phyloP scores from a whole-genome alignment of 148 eudicot species.

The Cornus controversa region DNA sequence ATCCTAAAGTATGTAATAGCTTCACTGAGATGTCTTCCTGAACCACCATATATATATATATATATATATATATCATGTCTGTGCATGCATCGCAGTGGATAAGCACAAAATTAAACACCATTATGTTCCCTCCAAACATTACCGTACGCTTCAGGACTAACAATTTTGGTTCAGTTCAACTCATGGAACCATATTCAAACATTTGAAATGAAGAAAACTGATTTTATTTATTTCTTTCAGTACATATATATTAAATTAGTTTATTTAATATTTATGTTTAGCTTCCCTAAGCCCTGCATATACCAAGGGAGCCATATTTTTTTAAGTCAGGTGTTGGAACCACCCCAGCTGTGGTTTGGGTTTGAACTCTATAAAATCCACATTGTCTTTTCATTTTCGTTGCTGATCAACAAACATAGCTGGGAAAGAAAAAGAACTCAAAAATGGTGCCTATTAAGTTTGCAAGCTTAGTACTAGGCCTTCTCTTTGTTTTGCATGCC shows the following conservation, averaged over 20 bases:
- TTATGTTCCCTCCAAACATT: neutral
- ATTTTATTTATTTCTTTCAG: neutral
- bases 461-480: conserved; percentile 32
- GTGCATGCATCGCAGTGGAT: neutral
- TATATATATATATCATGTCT: too few species aligned
- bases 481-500: conserved; percentile 42
- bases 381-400: conserved; percentile 17
- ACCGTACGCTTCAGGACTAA: neutral
- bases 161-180: neutral
- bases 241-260: neutral
- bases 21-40: neutral
- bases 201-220: conserved; percentile 9
- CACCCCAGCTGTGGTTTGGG: conserved; percentile 44
- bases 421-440: neutral
- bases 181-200: conserved; percentile 6
- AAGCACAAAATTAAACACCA: neutral
- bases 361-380: conserved; percentile 50
- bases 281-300: conserved; percentile 54
- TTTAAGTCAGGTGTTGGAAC: conserved; percentile 34
- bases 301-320: conserved; percentile 26
- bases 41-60: neutral
- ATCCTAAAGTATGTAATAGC: neutral
- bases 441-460: conserved; percentile 36
- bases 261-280: conserved; percentile 18
- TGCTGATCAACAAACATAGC: conserved; percentile 9